Percentiles rank a stretch among this genome's conserved stretches.
phyloP scores from a whole-genome alignment of 441 rosid genomes.

The Capsella rubella region DNA sequence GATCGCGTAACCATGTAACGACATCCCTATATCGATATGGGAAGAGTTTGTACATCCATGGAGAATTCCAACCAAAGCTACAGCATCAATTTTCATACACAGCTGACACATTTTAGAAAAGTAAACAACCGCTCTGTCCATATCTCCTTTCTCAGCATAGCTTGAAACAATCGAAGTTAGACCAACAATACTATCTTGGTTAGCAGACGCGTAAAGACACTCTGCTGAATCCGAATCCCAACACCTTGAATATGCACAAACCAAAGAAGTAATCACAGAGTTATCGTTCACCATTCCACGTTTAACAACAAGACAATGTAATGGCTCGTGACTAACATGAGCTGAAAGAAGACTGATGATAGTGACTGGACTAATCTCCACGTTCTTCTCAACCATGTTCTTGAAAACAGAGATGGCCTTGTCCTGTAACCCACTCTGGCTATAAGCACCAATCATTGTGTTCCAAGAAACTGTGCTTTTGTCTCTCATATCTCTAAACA shows the following conservation, averaged over 20 bases:
- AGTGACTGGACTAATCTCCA: conserved; percentile 62
- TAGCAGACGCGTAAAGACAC: conserved; percentile 51
- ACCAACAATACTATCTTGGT: conserved; percentile 59
- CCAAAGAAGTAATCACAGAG: conserved; percentile 62
- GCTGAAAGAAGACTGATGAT: conserved; percentile 67
- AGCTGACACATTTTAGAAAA: conserved; percentile 56
- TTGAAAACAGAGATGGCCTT: conserved; percentile 62
- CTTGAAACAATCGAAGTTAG: conserved; percentile 72
- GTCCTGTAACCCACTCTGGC: conserved; percentile 59
- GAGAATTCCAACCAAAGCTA: conserved; percentile 74
- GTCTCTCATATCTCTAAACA: conserved; percentile 58
- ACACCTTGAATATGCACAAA: conserved; percentile 64
- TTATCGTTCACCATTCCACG: conserved; percentile 54
- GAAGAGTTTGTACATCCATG: conserved; percentile 59
- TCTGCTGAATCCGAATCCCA: conserved; percentile 60
- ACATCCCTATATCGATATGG: conserved; percentile 51
- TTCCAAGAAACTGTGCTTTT: conserved; percentile 72
- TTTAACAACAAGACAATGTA: conserved; percentile 68
- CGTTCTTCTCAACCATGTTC: conserved; percentile 52
- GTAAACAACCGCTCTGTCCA: conserved; percentile 48
- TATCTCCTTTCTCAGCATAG: conserved; percentile 69
- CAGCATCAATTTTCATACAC: conserved; percentile 69
- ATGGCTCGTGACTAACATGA: conserved; percentile 51
- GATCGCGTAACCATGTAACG: conserved; percentile 67
- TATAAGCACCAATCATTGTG: conserved; percentile 74